A percentile compares a stretch with the other conserved stretches of the same genome.
These are phyloP conservation scores for Nigrospora osmanthi DNA, from an alignment of 2,329 filamentous ascomycete species.

Conservation along the genomic window DNA sequence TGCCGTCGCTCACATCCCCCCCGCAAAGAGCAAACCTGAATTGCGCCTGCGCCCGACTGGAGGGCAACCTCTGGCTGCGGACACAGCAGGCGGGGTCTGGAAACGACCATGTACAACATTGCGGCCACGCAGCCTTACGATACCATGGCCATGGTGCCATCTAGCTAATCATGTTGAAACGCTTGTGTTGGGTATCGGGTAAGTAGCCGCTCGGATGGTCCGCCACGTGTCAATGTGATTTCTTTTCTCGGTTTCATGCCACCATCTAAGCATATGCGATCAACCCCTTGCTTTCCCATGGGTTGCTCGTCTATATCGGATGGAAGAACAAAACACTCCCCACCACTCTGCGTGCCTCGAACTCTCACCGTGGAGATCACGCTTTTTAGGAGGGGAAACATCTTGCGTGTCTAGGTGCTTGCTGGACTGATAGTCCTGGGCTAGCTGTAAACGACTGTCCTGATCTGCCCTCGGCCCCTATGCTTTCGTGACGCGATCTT, in stretches of 20 bases:
- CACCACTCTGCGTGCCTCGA: conserved; percentile 45
- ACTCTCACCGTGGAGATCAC: conserved; percentile 38
- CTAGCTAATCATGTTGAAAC: no score
- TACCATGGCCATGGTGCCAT: no score
- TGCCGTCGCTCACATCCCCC: conserved; percentile 4
- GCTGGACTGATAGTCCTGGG: no score
- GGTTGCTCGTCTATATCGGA: conserved; percentile 45
- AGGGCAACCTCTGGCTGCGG: no score
- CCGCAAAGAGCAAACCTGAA: conserved; percentile 7
- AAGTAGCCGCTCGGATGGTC: not conserved
- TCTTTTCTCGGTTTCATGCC: not conserved
- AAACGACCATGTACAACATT: no score
- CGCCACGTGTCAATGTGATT: not conserved
- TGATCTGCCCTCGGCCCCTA: no score
- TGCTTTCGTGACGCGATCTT: no score
- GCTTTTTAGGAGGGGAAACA: conserved; percentile 41
- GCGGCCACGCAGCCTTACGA: no score
- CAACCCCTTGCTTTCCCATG: conserved; percentile 38
- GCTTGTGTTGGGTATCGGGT: not conserved
- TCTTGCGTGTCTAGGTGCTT: conserved; percentile 2
- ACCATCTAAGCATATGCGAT: conserved; percentile 50
- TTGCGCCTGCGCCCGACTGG: not conserved
- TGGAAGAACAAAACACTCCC: conserved; percentile 41
- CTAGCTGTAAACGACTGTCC: no score
- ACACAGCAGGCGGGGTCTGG: no score